phyloP scores from a whole-genome alignment of 768 basidiomycete species.

The Boletus insuetus region DNA sequence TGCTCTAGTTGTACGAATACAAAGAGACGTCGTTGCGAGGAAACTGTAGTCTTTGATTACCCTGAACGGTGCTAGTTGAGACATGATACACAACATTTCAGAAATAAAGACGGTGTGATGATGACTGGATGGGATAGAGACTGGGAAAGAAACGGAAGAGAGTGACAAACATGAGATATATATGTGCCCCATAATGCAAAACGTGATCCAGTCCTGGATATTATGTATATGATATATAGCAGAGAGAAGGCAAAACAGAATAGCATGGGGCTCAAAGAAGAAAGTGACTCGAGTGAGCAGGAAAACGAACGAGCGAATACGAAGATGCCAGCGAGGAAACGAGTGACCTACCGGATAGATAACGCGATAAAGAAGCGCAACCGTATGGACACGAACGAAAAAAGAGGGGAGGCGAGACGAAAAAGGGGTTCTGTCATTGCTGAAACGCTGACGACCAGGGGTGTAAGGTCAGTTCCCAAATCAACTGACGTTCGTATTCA shows the following conservation, averaged over 20 bases:
- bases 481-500: constrained; percentile 5
- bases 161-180: constrained; percentile 7
- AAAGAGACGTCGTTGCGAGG: neutral
- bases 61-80: neutral
- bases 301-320: constrained; percentile 6
- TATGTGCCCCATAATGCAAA: constrained; percentile 2
- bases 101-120: neutral
- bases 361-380: constrained; percentile 14
- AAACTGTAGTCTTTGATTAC: too few relatives aligned
- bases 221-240: constrained; percentile 11
- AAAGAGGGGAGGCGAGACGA: neutral
- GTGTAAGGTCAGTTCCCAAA: constrained; percentile 4
- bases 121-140: neutral
- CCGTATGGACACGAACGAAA: constrained; percentile 20
- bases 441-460: constrained; percentile 12
- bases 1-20: constrained; percentile 20
- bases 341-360: constrained; percentile 9
- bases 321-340: neutral
- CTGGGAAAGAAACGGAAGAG: neutral
- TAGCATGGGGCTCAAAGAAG: neutral
- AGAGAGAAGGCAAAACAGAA: neutral
- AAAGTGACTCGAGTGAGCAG: neutral
- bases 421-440: neutral
- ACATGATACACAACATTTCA: constrained; percentile 9
- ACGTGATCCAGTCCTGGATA: constrained; percentile 9